A percentile compares a stretch with the other conserved stretches of the same genome.
phyloP scores from a whole-genome alignment of 2,329 filamentous ascomycete species.

The Volutella citrinella region DNA sequence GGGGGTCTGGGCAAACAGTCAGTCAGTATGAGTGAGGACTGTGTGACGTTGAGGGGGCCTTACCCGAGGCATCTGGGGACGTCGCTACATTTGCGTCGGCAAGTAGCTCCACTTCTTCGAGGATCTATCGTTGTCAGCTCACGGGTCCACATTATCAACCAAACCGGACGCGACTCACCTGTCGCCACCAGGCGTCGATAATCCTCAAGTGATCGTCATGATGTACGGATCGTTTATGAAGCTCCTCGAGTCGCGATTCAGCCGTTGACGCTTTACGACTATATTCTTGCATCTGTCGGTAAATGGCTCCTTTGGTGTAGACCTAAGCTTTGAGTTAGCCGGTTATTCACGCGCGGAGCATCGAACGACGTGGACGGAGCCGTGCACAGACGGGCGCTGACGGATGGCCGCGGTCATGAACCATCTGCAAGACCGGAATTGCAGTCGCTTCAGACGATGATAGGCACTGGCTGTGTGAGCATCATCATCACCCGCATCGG shows the following conservation, averaged over 20 bases:
- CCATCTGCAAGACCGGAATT: conserved; percentile 25
- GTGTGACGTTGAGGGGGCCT: conserved; percentile 3
- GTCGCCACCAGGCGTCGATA: conserved; percentile 90
- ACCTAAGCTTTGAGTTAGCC: conserved; percentile 29
- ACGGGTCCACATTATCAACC: not conserved
- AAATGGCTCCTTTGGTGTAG: conserved; percentile 82
- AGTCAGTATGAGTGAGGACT: conserved; percentile 14
- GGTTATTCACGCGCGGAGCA: conserved; percentile 15
- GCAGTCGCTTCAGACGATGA: conserved; percentile 30
- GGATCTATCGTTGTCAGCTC: conserved; percentile 42
- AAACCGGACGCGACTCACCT: conserved; percentile 55
- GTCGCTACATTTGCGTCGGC: conserved; percentile 44
- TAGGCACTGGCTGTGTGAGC: conserved; percentile 37
- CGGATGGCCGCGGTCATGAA: conserved; percentile 17
- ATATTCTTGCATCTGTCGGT: conserved; percentile 96
- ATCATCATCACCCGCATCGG: conserved; percentile 31
- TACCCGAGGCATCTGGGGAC: conserved; percentile 24
- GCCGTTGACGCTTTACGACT: conserved; percentile 83
- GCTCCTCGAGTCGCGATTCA: conserved; percentile 76
- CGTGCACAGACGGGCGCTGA: too few species aligned
- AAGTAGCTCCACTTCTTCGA: conserved; percentile 64
- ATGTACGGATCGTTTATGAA: conserved; percentile 73
- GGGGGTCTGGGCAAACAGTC: conserved; percentile 41
- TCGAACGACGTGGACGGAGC: conserved; percentile 21
- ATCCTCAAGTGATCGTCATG: conserved; percentile 92